phyloP scores from a whole-genome alignment of 495 filamentous ascomycete species.

The Pyrenopolyporus hunteri region DNA sequence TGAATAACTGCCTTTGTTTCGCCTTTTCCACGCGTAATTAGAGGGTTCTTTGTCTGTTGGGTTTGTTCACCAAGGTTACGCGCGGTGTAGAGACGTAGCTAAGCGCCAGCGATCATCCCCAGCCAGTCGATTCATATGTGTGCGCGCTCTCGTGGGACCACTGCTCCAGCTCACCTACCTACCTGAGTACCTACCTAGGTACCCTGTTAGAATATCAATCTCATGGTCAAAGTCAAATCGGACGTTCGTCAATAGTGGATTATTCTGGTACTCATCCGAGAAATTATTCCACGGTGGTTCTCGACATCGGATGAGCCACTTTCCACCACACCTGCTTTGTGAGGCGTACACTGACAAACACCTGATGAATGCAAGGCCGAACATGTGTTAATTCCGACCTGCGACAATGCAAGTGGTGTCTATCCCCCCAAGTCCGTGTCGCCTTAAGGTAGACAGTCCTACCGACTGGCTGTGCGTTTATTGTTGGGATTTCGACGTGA shows the following conservation, averaged over 20 bases:
- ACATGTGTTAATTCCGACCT: neutral
- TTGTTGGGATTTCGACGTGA: too few relatives aligned
- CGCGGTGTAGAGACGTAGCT: conserved; percentile 30
- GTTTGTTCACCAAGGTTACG: conserved; percentile 33
- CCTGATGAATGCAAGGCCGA: too few relatives aligned
- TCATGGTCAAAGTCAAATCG: neutral
- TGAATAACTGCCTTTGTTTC: conserved; percentile 32
- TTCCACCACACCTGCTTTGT: neutral
- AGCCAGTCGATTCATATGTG: conserved; percentile 31
- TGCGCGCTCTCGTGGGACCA: conserved; percentile 22
- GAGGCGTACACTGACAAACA: too few relatives aligned
- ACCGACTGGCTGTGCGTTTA: too few relatives aligned
- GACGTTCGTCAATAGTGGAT: neutral
- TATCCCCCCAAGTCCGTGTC: too few relatives aligned
- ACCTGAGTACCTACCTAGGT: too few relatives aligned
- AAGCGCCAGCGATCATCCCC: conserved; percentile 33
- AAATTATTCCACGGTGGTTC: conserved; percentile 1
- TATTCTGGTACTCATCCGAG: conserved; percentile 4
- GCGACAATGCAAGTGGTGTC: too few relatives aligned
- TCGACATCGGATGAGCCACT: neutral
- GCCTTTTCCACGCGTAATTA: conserved; percentile 12
- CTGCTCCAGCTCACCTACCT: conserved; percentile 18
- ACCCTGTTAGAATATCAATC: conserved; percentile 9
- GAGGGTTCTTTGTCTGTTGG: conserved; percentile 32
- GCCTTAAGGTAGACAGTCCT: too few relatives aligned